Conservation (phyloP, 2,329 filamentous ascomycete genomes). For the Sclerotinia sclerotiorum region DNA sequence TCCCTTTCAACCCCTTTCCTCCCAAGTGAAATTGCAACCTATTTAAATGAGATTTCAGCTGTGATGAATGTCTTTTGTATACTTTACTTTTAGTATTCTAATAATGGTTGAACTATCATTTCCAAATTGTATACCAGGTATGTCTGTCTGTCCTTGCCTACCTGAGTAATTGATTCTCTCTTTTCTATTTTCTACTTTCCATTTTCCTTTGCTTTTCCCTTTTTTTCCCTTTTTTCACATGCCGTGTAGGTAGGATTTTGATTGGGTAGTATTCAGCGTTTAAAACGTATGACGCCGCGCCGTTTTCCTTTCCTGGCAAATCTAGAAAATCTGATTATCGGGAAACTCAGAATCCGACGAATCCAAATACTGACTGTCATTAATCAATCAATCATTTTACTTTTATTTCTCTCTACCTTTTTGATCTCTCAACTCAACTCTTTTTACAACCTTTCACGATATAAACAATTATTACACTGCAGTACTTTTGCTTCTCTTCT, state of each 20-base stretch:
- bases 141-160: too few species aligned
- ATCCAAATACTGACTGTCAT: background rate
- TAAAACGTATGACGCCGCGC: constrained; percentile 12
- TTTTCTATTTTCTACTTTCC: too few species aligned
- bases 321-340: background rate
- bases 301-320: constrained; percentile 12
- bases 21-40: too few species aligned
- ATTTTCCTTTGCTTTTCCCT: too few species aligned
- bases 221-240: background rate
- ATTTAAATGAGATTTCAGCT: too few species aligned
- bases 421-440: background rate
- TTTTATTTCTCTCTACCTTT: background rate
- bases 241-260: background rate
- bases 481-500: background rate
- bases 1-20: too few species aligned
- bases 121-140: too few species aligned
- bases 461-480: background rate
- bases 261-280: constrained; percentile 15
- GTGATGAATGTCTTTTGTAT: too few species aligned
- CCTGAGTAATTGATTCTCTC: background rate
- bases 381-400: background rate
- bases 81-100: too few species aligned
- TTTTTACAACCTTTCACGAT: too few species aligned
- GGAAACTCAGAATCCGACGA: constrained; percentile 1
- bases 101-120: too few species aligned